These are phyloP conservation scores for Toxicodendron radicans DNA, from an alignment of 345 rosid species.

Conservation along the genomic window DNA sequence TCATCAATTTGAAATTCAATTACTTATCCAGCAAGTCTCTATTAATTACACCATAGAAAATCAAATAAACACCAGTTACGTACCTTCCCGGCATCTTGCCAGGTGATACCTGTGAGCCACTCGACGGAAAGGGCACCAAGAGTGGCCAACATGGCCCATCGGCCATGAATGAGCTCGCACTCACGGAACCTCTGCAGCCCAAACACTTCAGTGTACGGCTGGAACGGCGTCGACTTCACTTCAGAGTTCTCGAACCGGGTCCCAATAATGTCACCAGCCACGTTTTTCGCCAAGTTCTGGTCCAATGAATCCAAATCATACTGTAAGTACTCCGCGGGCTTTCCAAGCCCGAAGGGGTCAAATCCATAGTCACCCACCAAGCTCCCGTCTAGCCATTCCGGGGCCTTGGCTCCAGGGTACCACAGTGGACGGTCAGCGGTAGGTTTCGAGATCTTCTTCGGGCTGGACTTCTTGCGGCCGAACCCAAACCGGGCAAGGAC, in stretches of 20 bases:
- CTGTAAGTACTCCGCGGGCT: constrained; percentile 75
- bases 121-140: constrained; percentile 72
- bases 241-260: constrained; percentile 47
- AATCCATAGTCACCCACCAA: constrained; percentile 77
- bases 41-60: not conserved
- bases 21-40: not conserved
- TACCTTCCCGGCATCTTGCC: constrained; percentile 90
- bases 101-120: constrained; percentile 73
- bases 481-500: constrained; percentile 62
- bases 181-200: constrained; percentile 78
- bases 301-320: constrained; percentile 69
- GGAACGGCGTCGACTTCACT: constrained; percentile 65
- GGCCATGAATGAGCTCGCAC: constrained; percentile 75
- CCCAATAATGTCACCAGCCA: constrained; percentile 58
- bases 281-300: constrained; percentile 70
- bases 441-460: constrained; percentile 38
- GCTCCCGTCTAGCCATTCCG: constrained; percentile 65
- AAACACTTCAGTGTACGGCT: constrained; percentile 74
- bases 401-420: constrained; percentile 72
- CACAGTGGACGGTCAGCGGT: constrained; percentile 54
- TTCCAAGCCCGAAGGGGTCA: constrained; percentile 75
- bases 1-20: not conserved
- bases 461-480: constrained; percentile 39
- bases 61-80: not conserved
- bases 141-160: constrained; percentile 87